Conservation (phyloP, 2,329 filamentous ascomycete genomes). For the Talaromyces sp. region DNA sequence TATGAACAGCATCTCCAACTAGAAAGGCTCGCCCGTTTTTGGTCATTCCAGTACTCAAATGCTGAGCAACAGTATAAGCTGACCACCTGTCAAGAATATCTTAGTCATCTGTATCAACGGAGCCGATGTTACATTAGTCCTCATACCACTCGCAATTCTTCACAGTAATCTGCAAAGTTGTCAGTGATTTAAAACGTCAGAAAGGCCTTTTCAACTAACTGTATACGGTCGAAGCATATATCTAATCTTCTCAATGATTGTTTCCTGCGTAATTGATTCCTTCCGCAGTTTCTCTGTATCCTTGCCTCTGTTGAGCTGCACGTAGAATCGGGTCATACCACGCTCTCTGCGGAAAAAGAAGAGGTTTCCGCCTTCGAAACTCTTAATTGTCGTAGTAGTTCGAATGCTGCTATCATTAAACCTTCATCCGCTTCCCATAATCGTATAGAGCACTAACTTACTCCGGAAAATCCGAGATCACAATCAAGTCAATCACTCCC, state of each 20-base stretch:
- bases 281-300: neutral
- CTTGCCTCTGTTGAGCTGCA: conserved; percentile 6
- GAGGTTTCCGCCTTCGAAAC: neutral
- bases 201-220: neutral
- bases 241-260: conserved; percentile 1
- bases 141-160: conserved; percentile 3
- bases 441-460: neutral
- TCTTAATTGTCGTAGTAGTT: neutral
- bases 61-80: conserved; percentile 65
- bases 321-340: conserved; percentile 6
- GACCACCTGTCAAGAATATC: conserved; percentile 62
- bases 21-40: conserved; percentile 62
- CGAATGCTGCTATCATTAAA: neutral
- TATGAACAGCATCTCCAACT: conserved; percentile 62
- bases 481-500: neutral
- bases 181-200: neutral
- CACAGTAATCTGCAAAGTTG: conserved; percentile 1
- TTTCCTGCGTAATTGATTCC: conserved; percentile 2
- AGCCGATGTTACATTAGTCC: neutral
- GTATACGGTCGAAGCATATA: neutral
- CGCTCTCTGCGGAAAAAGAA: conserved; percentile 5
- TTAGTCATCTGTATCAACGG: neutral
- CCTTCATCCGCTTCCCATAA: neutral
- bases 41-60: conserved; percentile 58
- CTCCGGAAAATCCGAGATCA: conserved; percentile 5